phyloP scores from a whole-genome alignment of 805 yeast species.

The Ogataea neopini region DNA sequence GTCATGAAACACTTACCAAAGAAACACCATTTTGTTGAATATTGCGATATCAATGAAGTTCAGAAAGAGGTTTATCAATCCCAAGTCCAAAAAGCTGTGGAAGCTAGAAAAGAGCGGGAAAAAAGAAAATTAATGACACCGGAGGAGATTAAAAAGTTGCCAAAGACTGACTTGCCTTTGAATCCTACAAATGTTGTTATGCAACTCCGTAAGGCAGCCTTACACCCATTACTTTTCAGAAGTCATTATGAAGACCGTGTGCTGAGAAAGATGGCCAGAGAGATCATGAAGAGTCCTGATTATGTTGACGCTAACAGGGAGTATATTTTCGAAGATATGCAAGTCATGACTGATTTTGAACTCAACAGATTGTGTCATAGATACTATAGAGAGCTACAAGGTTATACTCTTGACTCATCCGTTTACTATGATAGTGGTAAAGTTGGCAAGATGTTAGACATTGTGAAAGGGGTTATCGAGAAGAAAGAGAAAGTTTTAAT shows the following conservation, averaged over 20 bases:
- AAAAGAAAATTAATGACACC: constrained; percentile 38
- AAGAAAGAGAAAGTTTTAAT: constrained; percentile 69
- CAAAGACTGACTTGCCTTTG: constrained; percentile 24
- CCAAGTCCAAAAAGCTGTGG: constrained; percentile 50
- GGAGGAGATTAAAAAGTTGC: constrained; percentile 37
- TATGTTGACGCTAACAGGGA: constrained; percentile 73
- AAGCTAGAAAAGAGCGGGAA: constrained; percentile 44
- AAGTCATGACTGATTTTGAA: constrained; percentile 91
- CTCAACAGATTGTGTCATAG: constrained; percentile 70
- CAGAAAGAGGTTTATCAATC: constrained; percentile 63
- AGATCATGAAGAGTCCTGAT: constrained; percentile 77
- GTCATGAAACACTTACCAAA: constrained; percentile 87
- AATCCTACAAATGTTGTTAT: constrained; percentile 72
- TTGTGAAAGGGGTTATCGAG: constrained; percentile 58
- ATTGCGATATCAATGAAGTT: constrained; percentile 59
- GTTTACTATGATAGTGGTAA: constrained; percentile 73
- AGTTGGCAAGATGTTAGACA: constrained; percentile 52
- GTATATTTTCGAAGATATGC: constrained; percentile 91
- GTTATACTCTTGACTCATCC: constrained; percentile 52
- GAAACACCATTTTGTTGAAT: constrained; percentile 62
- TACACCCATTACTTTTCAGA: constrained; percentile 89
- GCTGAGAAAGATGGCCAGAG: constrained; percentile 67
- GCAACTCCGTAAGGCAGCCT: constrained; percentile 87
- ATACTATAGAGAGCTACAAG: constrained; percentile 65
- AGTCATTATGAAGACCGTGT: constrained; percentile 54